Evolutionary conservation across 2,329 filamentous ascomycete species (phyloP), one percentile per base, ranked within the genome.

Genomic region (Xylaria sp.): DNA sequence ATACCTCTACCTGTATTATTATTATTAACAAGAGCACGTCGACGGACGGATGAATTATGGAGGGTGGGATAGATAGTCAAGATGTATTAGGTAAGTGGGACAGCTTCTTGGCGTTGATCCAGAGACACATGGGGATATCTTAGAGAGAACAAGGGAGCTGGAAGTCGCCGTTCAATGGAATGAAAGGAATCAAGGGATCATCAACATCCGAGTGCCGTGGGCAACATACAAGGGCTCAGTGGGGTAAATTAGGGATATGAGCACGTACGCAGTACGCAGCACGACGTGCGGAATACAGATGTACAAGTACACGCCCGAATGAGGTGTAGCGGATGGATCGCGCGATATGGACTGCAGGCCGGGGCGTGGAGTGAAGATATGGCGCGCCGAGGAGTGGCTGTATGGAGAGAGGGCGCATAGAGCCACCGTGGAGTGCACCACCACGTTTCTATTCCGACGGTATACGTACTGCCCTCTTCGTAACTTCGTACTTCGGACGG

Each of bases 131-230:
- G 16, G 8, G 35, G 8, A 19, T 4, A 13, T 16, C 16, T 16
- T 16, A 30, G n/a, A 23, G 51, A 16, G 58, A 18, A 34, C 54
- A 55, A 55, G 52, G 60, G 58, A 52, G 48, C 60, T 49, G 35
- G 57, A 35, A 54, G 53, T 57, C 52, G 16, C 30, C 19, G 54
- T 44, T 56, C 47, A 46, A 46, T 46, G 42, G 42, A 46, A 10
- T 46, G 11, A 46, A 57, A 19, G 49, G 19, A 52, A 47, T 23
- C 52, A 56, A 52, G 47, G 35, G 51, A 49, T 39, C 49, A 23
- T 51, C 49, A 35, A 34, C 49, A 23, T 30, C 49, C 49, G 49
- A 23, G 49, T 30, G 49, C 49, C 18, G 49, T 51, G 34, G 16
- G 10, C 7, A 16, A 16, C 16, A 16, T 23, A 19, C 49, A 51